Conservation (phyloP, 2,329 filamentous ascomycete genomes). For the Akanthomyces dipterigenus region DNA sequence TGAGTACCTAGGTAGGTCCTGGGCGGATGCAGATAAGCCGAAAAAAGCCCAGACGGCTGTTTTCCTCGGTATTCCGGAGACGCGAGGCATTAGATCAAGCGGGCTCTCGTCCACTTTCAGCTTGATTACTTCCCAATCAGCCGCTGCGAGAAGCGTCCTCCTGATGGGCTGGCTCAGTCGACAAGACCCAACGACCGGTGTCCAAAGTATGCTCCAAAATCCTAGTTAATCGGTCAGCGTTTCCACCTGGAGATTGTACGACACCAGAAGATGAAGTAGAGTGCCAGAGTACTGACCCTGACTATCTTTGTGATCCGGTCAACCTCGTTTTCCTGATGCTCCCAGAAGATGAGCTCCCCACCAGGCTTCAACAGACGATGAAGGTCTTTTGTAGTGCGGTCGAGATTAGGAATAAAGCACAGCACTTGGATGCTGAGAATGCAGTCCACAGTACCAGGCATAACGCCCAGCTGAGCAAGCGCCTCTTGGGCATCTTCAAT, state of each 20-base stretch:
- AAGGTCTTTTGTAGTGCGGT: conserved; percentile 22
- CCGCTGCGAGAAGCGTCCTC: not conserved
- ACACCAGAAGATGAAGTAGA: not conserved
- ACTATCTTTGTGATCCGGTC: conserved; percentile 21
- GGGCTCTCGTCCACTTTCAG: not conserved
- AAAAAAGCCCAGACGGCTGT: not conserved
- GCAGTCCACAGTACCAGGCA: conserved; percentile 30
- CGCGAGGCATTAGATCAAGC: conserved; percentile 8
- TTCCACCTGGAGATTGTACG: not conserved
- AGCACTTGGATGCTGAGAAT: conserved; percentile 35
- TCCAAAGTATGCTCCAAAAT: conserved; percentile 2
- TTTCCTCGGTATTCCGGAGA: not conserved
- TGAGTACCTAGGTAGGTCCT: too few relatives aligned
- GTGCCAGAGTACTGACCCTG: conserved; percentile 21
- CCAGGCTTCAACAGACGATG: conserved; percentile 36
- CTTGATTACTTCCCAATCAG: conserved; percentile 6
- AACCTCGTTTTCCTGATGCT: conserved; percentile 26
- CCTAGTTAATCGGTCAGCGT: not conserved
- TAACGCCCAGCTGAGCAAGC: conserved; percentile 29
- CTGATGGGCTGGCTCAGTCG: conserved; percentile 1
- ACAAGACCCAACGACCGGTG: not conserved
- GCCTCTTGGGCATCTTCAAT: conserved; percentile 30
- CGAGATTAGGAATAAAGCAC: conserved; percentile 28
- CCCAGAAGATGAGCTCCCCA: conserved; percentile 40
- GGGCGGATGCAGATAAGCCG: too few relatives aligned